phyloP scores from a whole-genome alignment of 169 alveolate species.

The Eimeria sp. region DNA sequence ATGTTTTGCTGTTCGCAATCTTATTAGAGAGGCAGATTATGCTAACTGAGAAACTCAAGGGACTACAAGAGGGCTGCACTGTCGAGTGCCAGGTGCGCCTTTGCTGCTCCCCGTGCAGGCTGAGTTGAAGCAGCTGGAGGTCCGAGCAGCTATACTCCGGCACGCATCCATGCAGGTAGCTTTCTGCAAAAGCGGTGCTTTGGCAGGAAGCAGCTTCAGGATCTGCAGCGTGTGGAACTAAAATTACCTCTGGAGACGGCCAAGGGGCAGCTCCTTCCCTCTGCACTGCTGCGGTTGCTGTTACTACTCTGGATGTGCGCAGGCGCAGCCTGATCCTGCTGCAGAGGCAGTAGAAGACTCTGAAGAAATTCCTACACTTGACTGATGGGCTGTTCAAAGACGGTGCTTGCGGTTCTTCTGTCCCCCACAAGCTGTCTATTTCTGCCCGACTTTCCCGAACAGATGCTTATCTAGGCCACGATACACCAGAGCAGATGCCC shows the following conservation, averaged over 20 bases:
- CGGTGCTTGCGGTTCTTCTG: neutral
- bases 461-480: neutral
- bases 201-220: neutral
- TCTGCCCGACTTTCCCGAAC: neutral
- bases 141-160: slow-evolving; percentile 54
- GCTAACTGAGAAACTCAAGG: neutral
- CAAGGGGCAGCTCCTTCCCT: neutral
- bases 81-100: neutral
- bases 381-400: neutral
- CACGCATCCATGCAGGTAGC: slow-evolving; percentile 35
- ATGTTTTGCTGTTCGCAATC: neutral
- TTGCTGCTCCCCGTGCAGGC: slow-evolving; percentile 32
- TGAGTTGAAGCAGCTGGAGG: slow-evolving; percentile 72
- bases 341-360: slow-evolving; percentile 34
- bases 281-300: neutral
- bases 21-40: too few species aligned
- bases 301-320: neutral
- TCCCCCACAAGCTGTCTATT: neutral
- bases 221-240: neutral
- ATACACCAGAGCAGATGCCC: neutral
- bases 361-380: slow-evolving; percentile 47
- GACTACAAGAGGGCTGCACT: neutral
- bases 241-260: too few species aligned
- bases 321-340: slow-evolving; percentile 57
- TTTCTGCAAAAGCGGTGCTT: neutral